Conservation (phyloP, 345 rosid genomes). For the Durio zibethinus region DNA sequence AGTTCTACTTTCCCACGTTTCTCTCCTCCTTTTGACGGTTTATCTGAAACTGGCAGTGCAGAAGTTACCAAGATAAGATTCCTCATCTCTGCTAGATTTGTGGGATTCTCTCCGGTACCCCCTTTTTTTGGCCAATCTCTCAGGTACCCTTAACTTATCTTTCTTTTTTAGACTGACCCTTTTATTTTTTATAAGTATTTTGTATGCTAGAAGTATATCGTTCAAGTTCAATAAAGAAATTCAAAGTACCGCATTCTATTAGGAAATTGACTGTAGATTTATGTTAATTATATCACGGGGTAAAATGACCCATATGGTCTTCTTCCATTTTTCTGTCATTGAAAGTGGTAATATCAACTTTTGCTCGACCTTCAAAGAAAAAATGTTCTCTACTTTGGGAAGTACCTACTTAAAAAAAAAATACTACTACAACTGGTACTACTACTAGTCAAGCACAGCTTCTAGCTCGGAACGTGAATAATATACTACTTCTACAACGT, state of each 20-base stretch:
- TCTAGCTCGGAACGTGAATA: neutral
- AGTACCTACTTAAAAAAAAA: neutral
- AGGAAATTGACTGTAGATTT: neutral
- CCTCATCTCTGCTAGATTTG: constrained; percentile 23
- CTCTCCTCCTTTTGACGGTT: neutral
- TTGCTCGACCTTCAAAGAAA: constrained; percentile 2
- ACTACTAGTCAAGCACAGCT: neutral
- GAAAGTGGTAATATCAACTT: constrained; percentile 20
- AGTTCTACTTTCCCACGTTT: neutral
- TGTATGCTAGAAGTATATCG: neutral
- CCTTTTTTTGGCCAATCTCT: no score
- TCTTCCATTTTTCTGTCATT: constrained; percentile 5
- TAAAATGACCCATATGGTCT: constrained; percentile 2
- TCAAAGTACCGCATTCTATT: neutral
- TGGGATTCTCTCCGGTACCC: constrained; percentile 38
- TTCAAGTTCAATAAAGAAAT: neutral
- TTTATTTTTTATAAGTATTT: neutral
- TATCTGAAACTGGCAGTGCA: constrained; percentile 16
- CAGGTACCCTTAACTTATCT: constrained; percentile 27
- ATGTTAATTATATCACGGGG: neutral
- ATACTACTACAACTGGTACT: no score
- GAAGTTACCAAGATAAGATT: constrained; percentile 18
- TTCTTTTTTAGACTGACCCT: neutral
- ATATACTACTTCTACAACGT: neutral
- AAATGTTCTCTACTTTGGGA: neutral